Conservation (phyloP, 108 stramenopile species). For the Craspedostauros australis region DNA sequence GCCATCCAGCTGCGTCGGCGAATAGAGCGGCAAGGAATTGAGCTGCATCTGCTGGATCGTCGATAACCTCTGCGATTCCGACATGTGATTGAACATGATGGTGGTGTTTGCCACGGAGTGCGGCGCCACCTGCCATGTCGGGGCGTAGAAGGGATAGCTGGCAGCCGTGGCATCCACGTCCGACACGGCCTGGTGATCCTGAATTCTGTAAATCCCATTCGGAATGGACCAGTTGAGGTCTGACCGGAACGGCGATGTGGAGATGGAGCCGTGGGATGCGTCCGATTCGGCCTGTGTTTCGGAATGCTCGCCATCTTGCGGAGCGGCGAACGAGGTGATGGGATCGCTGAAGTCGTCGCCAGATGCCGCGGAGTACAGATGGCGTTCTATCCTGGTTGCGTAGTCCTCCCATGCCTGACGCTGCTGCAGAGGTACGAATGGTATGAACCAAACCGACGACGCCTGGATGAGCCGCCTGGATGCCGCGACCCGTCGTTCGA, state of each 20-base stretch:
- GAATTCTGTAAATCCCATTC: constrained; percentile 3
- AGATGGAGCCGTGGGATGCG: no score
- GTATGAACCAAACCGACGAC: constrained; percentile 1
- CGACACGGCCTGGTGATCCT: background rate
- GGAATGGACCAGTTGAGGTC: background rate
- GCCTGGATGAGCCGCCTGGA: background rate
- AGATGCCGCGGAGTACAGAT: background rate
- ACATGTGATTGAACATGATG: constrained; percentile 9
- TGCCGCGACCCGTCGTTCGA: constrained; percentile 3
- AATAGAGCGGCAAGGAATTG: background rate
- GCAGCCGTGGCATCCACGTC: background rate
- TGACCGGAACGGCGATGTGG: no score
- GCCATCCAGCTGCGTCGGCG: background rate
- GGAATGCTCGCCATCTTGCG: no score
- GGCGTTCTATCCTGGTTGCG: background rate
- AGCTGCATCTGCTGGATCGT: background rate
- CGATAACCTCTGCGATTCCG: background rate
- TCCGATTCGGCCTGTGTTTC: constrained; percentile 1
- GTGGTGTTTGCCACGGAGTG: background rate
- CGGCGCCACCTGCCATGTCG: constrained; percentile 5
- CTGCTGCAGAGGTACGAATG: background rate
- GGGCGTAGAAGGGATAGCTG: no score
- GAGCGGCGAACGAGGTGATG: no score
- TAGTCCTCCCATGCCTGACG: constrained; percentile 2
- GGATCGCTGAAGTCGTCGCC: background rate